Evolutionary conservation across 495 filamentous ascomycete genomes (phyloP), one percentile per base, ranked within the genome.

Genomic region (Hypoxylon subgilvum): DNA sequence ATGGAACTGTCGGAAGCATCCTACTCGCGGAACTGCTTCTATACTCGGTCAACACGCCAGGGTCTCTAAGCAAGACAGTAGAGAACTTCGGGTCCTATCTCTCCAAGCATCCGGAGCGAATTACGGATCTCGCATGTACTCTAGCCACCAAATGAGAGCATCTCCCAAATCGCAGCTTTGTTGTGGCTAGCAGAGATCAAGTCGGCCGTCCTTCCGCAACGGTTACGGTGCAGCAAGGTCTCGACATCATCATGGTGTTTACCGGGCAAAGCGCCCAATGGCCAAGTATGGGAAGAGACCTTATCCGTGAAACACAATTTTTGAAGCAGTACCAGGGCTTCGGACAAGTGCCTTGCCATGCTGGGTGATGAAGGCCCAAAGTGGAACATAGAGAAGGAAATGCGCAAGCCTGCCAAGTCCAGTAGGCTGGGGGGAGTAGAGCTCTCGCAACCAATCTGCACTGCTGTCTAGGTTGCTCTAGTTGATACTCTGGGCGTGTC

Each of bases 401-500:
- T 66, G 19, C 38, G 39, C 0, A 62, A 55, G 12, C 45, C 54
- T 2, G 41, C 31, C 14, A 49, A 30, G 12, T 49, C 50, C 7
- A 70, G 57, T 50, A 64, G 52, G 38, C 57, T 66, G 46, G 50
- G 74, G 31, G 28, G 64, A 12, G 68, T 74, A 0, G 34, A 63
- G 53, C 52, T 74, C 13, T 69, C 72, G 2, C 78, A 80, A 44
- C 66, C 76, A 8, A 31, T 72, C 13, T 82, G 71, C 28, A 77
- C 74, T 1, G 71, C 72, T 42, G 36, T 80, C 4, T 76, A 82
- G 48, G 57, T 82, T 10, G 77, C 75, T 2, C 41, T 87, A 5
- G 78, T 84, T 0, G 73, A 81, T 13, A 63, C 84, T 1, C 34
- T 47, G n/a, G n/a, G n/a, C n/a, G n/a, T n/a, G n/a, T n/a, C n/a